phyloP scores from a whole-genome alignment of 208 protist species.

The Zelonia costaricensis region DNA sequence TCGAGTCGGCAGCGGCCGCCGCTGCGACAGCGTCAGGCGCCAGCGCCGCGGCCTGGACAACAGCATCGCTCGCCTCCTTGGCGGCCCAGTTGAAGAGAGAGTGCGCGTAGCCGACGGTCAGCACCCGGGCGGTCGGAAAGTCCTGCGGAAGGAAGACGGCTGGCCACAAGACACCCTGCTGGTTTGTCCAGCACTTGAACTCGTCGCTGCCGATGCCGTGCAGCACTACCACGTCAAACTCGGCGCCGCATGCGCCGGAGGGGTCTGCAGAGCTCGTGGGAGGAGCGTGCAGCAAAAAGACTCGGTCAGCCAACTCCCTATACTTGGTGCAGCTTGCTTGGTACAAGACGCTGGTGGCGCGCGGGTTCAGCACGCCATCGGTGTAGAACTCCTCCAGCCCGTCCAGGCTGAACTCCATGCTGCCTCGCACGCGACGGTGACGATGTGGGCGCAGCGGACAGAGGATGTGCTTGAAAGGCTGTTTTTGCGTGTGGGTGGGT shows the following conservation, averaged over 20 bases:
- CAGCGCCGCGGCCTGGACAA: neutral
- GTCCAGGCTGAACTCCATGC: constrained; percentile 42
- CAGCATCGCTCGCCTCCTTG: constrained; percentile 9
- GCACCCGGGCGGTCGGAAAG: constrained; percentile 54
- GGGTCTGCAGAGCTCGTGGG: no score
- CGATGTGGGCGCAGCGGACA: neutral
- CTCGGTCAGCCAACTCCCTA: constrained; percentile 29
- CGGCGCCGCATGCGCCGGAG: no score
- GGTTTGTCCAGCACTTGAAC: constrained; percentile 67
- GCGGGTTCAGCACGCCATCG: constrained; percentile 42
- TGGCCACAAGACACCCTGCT: constrained; percentile 58
- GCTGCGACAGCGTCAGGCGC: neutral
- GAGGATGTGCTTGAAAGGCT: no score
- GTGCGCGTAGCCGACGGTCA: constrained; percentile 65
- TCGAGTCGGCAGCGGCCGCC: neutral
- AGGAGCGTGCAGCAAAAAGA: constrained; percentile 38
- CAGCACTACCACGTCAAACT: constrained; percentile 68
- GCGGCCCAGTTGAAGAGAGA: constrained; percentile 56
- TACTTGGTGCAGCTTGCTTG: constrained; percentile 26
- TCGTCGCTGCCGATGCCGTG: constrained; percentile 74
- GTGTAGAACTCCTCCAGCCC: constrained; percentile 43
- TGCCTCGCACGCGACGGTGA: neutral
- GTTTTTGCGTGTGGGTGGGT: no score
- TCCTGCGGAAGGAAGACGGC: constrained; percentile 68
- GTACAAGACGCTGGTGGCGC: constrained; percentile 18